Evolutionary conservation across 2,329 filamentous ascomycete genomes (phyloP), one percentile per base, ranked within the genome.

Genomic region (Pestalotiopsis sp.): DNA sequence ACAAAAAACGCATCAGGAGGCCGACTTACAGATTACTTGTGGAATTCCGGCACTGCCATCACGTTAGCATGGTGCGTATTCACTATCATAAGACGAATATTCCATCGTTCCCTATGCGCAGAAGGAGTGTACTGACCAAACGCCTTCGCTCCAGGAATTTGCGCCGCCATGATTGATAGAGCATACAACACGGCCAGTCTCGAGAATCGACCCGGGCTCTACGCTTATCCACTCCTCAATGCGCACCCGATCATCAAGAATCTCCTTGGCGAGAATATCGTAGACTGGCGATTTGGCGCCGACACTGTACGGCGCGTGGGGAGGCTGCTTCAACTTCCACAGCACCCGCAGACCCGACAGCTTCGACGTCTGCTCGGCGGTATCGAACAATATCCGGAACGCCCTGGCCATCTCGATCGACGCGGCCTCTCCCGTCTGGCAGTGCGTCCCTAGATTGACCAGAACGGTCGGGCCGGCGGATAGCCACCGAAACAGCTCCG

Each of bases 151-250:
- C 64, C 71, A 73, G 0, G 78, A 78, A 62, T 80, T 81, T 0
- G 78, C 75, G 17, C 79, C 79, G 36, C 79, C 79, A 63, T 81
- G 79, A 61, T 81, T 79, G 13, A 81, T 76, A 68, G 76, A 75
- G 5, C 73, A 69, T 5, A 80, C 72, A 25, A 76, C 69, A 0
- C 76, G 77, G 11, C 72, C 77, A 27, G 23, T 36, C 27, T 80
- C 58, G 3, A 59, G 49, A 3, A 66, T 38, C 9, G 64, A 20
- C n/a, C 25, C 17, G 2, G 64, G 64, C 49, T 66, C 45, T 17
- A 49, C 23, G 1, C 11, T 20, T 9, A 66, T 45, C 64, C 64
- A 66, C 25, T 23, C 20, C 17, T 57, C n/a, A 20, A 66, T 67
- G 1, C 66, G 39, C 6, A 67, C 66, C 20, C 25, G 12, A 25